These are phyloP conservation scores for Perkinsela sp. DNA, from an alignment of 208 protist genomes.

Conservation along the genomic window DNA sequence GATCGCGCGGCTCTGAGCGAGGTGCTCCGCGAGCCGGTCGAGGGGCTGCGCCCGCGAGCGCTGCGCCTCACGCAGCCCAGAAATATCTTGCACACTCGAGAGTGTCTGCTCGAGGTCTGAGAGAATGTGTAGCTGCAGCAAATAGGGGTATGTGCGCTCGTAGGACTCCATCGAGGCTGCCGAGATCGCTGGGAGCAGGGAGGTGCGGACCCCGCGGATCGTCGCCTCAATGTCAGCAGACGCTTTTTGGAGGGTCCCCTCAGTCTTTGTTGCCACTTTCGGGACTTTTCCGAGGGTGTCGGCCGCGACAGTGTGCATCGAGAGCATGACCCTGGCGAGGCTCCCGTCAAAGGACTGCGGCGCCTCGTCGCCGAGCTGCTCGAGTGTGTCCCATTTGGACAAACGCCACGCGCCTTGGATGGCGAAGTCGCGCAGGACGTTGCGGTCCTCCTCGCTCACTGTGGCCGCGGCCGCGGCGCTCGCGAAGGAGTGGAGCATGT, in stretches of 20 bases:
- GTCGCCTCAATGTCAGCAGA: constrained; percentile 5
- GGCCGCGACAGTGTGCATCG: neutral
- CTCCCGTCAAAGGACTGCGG: constrained; percentile 8
- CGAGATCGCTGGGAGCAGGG: constrained; percentile 10
- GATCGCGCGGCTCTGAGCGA: constrained; percentile 5
- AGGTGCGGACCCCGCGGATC: neutral
- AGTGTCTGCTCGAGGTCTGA: constrained; percentile 18
- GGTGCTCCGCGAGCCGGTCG: constrained; percentile 5
- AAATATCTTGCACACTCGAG: neutral
- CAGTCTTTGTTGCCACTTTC: neutral
- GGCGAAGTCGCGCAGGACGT: constrained; percentile 7
- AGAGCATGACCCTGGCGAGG: constrained; percentile 6
- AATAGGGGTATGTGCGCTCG: constrained; percentile 13
- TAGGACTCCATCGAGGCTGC: constrained; percentile 25
- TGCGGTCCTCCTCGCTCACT: constrained; percentile 3
- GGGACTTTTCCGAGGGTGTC: neutral
- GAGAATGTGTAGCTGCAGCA: constrained; percentile 32
- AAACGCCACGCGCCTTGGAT: constrained; percentile 27
- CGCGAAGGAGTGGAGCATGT: constrained; percentile 11
- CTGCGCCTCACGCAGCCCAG: neutral
- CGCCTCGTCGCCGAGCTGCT: neutral
- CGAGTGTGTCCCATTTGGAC: constrained; percentile 16
- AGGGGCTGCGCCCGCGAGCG: neutral
- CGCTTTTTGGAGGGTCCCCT: neutral
- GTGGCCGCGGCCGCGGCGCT: neutral